Evolutionary conservation across 2,329 filamentous ascomycete species (phyloP), one percentile per base, ranked within the genome.

Genomic region (Diplodia intermedia): DNA sequence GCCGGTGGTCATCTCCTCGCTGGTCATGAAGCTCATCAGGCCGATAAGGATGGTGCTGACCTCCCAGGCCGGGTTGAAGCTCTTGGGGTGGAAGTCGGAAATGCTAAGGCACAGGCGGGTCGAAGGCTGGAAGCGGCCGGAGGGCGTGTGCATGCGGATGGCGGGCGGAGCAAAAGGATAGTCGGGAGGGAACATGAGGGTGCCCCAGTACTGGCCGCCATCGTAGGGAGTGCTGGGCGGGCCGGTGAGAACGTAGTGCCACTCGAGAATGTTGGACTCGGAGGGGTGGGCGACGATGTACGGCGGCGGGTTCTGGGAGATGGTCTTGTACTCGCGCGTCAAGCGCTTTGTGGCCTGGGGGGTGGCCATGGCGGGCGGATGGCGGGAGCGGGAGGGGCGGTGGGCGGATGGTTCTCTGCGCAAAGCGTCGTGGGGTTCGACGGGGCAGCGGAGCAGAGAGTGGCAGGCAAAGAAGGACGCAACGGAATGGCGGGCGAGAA

Each of bases 91-190:
- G 81, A 98, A 99, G 78, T 99, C 95, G 74, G 90, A 94, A 75
- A 99, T 99, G 76, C 92, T 96, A 57, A 99, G 90, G 76, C 95
- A 99, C 26, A 99, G 88, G 61, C 95, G 88, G 15, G 93, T 94
- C 1, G 91, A 95, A 2, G 94, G 93, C 78, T 97, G 93, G 82
- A 99, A 99, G 76, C 95, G 92, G 69, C 95, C 95, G 14, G 91
- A 94, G 1, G 95, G 95, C 0, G 95, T 99, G 84, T 98, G 95
- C 95, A 99, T 99, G 77, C 94, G 93, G 80, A 99, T 99, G 2
- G 95, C 93, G 4, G 95, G 95, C 38, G 95, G 95, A 14, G 94
- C 94, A 80, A 97, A 99, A 31, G 95, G 95, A 79, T 99, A 99
- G 83, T 97, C 94, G 9, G 94, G 88, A 18, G 95, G 95, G 80